Evolutionary conservation across 163 green algal species (phyloP), one percentile per base, ranked within the genome.

Genomic region (Scenedesmus sp.): DNA sequence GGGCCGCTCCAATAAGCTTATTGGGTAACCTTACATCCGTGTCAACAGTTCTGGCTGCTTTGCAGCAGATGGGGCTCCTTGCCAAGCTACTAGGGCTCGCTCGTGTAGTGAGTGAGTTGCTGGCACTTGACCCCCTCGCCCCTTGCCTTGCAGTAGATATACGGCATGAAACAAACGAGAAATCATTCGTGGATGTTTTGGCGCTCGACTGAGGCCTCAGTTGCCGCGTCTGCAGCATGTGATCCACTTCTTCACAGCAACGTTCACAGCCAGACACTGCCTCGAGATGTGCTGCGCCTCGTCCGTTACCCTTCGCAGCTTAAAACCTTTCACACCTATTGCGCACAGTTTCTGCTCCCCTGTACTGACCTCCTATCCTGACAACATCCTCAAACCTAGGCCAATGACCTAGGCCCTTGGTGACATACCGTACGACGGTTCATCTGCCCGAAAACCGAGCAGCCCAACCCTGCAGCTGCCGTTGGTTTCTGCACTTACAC

Each of bases 1-100:
- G 79, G 0, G 30, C 83, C 33, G 92, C 81, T 13, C 92, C 89
- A 40, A 53, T 91, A 6, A 92, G 79, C 53, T 35, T 49, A 2
- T 24, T 40, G 22, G 80, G 81, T 22, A 44, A 3, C 24, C 0
- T 20, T 51, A 49, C 73, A 49, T 84, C 35, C 0, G 65, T 76
- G 18, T 76, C 65, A 20, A 76, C 7, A 30, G 30, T 76, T 4
- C 65, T 76, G 30, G 65, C 65, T 40, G 30, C 65, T 76, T 76
- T 37, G 30, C 65, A 76, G 30, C 30, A 30, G 16, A 18, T 76
- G 30, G 30, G 20, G 65, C 30, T 37, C 30, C 65, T 40, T 76
- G 30, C 6, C 6, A 30, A 16, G 30, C 65, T 18, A 76, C 65
- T 76, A 76, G 65, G 65, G 76, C 40, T 56, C 24, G 2, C 76